Base-by-base conservation (phyloP, 176 grass and related monocot species). In the Hyparrhenia diplandra region DNA sequence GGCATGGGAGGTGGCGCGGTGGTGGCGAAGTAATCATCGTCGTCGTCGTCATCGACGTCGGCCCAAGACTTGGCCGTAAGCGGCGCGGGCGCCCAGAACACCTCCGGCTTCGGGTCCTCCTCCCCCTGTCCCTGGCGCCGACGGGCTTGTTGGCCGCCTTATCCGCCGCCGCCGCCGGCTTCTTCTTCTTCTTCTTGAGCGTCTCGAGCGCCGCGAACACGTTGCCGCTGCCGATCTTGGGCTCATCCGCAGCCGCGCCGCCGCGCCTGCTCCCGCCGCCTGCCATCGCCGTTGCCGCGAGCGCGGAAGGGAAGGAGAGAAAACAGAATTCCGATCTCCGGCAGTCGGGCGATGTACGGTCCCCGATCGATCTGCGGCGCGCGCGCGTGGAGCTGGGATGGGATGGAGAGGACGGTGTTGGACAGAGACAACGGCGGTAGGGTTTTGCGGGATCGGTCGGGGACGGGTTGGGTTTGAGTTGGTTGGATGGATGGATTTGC, bases 121-220 rank as follows among this genome's bases (percentile, higher is more conserved):
- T 46, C 43, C 42, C n/a, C 11, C 13, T 2, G n/a, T 63, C 23
- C 82, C 36, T 45, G 51, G 73, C 51, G 68, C 69, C 60, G 68
- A 65, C 58, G 39, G 39, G 39, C 43, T 46, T 16, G 57, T n/a
- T 27, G 45, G 20, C 60, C 5, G 5, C 63, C 34, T 77, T 85
- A 86, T 83, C 74, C 69, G 10, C 61, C 10, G 73, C 39, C 39
- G 39, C 42, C 42, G 43, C 42, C 35, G 67, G 67, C 86, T 88
- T 83, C 82, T 90, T 97, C 91, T 94, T 94, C 77, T 90, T 97
- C 91, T 91, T 97, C 85, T 97, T 97, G 25, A 97, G 91, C 65
- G 89, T 92, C 31, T 97, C 94, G 36, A 97, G 91, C 58, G 94
- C 94, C 8, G 91, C 91, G 81, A 94, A 97, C 24, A 97, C 94